phyloP scores from a whole-genome alignment of 495 filamentous ascomycete species.

The Cryomyces minteri region DNA sequence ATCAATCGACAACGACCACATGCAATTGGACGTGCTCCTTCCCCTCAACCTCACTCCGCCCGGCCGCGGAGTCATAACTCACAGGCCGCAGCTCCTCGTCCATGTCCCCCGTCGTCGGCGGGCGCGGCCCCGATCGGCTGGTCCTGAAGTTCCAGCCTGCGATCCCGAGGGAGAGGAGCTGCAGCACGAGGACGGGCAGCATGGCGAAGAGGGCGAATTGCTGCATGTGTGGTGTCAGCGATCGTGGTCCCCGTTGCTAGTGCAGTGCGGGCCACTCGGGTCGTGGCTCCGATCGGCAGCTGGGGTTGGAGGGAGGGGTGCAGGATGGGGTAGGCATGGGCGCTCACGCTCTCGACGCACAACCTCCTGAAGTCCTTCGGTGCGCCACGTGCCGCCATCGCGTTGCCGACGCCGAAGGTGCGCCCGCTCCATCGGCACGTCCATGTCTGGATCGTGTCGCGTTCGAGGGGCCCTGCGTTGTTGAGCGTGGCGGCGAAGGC shows the following conservation, averaged over 20 bases:
- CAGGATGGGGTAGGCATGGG: neutral
- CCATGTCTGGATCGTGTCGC: constrained; percentile 17
- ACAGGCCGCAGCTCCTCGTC: too few species aligned
- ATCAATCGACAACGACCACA: too few species aligned
- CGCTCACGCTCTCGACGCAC: constrained; percentile 7
- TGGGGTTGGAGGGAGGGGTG: too few species aligned
- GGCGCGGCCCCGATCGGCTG: too few species aligned
- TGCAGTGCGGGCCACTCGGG: neutral
- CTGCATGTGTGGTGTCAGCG: constrained; percentile 4
- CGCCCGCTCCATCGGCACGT: constrained; percentile 10
- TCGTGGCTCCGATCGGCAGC: too few species aligned
- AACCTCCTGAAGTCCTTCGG: constrained; percentile 4
- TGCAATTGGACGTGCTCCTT: too few species aligned
- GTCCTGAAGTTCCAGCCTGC: too few species aligned
- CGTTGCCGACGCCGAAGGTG: neutral
- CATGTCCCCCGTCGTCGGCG: too few species aligned
- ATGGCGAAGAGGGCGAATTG: constrained; percentile 11
- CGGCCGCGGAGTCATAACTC: too few species aligned
- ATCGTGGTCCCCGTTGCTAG: neutral
- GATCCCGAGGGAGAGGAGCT: constrained; percentile 8
- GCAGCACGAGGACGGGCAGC: constrained; percentile 9
- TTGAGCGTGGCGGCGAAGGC: constrained; percentile 18
- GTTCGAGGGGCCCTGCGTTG: constrained; percentile 9
- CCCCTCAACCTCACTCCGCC: too few species aligned
- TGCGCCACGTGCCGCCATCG: neutral